phyloP scores from a whole-genome alignment of 331 rosid genomes.

The Cydonia oblonga region DNA sequence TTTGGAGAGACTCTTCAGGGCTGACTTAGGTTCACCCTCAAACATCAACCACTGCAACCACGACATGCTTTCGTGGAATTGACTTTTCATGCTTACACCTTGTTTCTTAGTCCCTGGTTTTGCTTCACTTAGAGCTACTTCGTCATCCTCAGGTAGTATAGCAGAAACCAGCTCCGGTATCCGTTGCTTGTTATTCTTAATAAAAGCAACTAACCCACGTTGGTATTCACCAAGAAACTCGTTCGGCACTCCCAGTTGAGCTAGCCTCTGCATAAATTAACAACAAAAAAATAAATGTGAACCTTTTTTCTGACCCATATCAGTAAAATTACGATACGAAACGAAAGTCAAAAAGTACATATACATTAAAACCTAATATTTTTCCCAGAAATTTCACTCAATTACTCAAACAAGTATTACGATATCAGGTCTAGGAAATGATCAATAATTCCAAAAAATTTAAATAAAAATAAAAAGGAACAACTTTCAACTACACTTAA shows the following conservation, averaged over 20 bases:
- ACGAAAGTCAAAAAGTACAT: background rate
- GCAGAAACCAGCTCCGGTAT: slow-evolving; percentile 51
- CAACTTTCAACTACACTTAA: background rate
- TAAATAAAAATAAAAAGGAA: background rate
- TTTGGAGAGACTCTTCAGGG: slow-evolving; percentile 38
- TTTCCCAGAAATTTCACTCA: background rate
- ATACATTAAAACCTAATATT: background rate
- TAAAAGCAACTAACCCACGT: slow-evolving; percentile 58
- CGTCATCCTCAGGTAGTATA: slow-evolving; percentile 61
- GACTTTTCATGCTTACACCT: slow-evolving; percentile 14
- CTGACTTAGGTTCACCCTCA: slow-evolving; percentile 56
- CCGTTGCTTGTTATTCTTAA: slow-evolving; percentile 27
- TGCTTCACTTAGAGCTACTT: slow-evolving; percentile 34
- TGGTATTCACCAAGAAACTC: slow-evolving; percentile 37
- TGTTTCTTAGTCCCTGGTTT: slow-evolving; percentile 27
- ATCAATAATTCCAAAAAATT: background rate
- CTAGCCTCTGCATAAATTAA: slow-evolving; percentile 49
- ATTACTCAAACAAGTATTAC: background rate
- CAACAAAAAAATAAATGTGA: slow-evolving; percentile 4
- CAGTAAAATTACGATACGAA: background rate
- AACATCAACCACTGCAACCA: slow-evolving; percentile 98
- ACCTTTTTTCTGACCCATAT: background rate
- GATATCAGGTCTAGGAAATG: background rate
- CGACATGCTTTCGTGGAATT: slow-evolving; percentile 49
- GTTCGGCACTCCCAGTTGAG: slow-evolving; percentile 50